Evolutionary conservation across 768 basidiomycete species (phyloP), one percentile per base, ranked within the genome.

Genomic region (Boletus edulis): DNA sequence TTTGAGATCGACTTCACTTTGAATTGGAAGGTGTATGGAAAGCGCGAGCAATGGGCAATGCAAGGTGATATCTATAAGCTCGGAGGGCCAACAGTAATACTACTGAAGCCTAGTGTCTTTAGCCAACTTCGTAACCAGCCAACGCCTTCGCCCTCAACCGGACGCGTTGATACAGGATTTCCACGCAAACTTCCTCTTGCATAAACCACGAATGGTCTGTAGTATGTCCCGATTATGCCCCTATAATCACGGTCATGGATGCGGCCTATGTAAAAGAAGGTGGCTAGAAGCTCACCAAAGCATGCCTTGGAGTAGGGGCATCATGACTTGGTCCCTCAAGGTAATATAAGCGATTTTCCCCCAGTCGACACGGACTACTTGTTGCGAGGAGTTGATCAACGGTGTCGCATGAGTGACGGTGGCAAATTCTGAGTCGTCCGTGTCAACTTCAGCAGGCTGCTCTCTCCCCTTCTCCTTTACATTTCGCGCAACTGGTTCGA

Each of bases 261-360:
- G 34, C 3, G 15, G 17, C 32, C 34, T 29, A 29, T 29, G 29
- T 29, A 40, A 6, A 11, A 27, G 32, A 31, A 13, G 38, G 17
- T 18, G 6, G 27, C 34, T 18, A 27, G 35, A 55, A 18, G 24
- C 85, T 62, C 57, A 88, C 87, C 87, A 87, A 31, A 86, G 66
- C 27, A 79, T 75, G 17, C 87, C 87, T 65, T 89, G 88, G 29
- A 86, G 34, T 8, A 90, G 65, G 5, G 87, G 87, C 54, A 80
- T 81, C 58, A 89, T 69, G 47, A 89, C 73, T 62, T 89, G 87
- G 71, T 90, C 87, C 50, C 83, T 76, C 17, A 78, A 62, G 15
- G 87, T 89, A 40, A 87, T 72, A 81, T 84, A 89, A 18, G 75
- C 55, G 10, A 89, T 73, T 52, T 75, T 75, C 7, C 71, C 71